Percentiles rank a stretch among this genome's conserved stretches.
phyloP scores from a whole-genome alignment of 108 stramenopile species.

The Cyclostephanos invisitatus region DNA sequence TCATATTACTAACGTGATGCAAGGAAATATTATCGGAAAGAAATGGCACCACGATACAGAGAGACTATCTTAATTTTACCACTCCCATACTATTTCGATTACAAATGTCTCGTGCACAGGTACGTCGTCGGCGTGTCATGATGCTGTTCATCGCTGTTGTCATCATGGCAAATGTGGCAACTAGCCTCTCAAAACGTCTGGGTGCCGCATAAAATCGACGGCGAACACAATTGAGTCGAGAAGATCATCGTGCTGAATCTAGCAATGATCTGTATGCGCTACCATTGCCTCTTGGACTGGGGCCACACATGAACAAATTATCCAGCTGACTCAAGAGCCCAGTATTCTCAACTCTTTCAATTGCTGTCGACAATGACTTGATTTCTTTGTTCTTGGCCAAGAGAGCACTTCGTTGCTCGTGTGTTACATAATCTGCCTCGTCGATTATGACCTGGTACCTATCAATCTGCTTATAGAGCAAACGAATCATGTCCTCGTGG shows the following conservation, averaged over 20 bases:
- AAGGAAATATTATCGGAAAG: no score
- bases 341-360: slow-evolving; percentile 20
- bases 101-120: no score
- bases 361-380: slow-evolving; percentile 21
- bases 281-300: not conserved
- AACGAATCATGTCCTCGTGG: slow-evolving; percentile 20
- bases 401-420: slow-evolving; percentile 14
- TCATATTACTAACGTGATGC: no score
- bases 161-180: not conserved
- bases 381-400: slow-evolving; percentile 11
- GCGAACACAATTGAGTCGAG: not conserved
- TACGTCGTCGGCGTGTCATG: no score
- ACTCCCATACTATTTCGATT: no score
- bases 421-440: slow-evolving; percentile 30
- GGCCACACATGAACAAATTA: slow-evolving; percentile 4
- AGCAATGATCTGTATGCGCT: not conserved
- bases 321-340: slow-evolving; percentile 2
- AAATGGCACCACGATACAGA: no score
- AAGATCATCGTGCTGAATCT: not conserved
- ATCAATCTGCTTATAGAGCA: slow-evolving; percentile 19
- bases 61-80: no score
- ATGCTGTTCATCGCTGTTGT: not conserved
- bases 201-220: no score
- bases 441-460: slow-evolving; percentile 30
- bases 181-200: not conserved